phyloP scores from a whole-genome alignment of 805 yeast species.

The Lipomyces sp. region DNA sequence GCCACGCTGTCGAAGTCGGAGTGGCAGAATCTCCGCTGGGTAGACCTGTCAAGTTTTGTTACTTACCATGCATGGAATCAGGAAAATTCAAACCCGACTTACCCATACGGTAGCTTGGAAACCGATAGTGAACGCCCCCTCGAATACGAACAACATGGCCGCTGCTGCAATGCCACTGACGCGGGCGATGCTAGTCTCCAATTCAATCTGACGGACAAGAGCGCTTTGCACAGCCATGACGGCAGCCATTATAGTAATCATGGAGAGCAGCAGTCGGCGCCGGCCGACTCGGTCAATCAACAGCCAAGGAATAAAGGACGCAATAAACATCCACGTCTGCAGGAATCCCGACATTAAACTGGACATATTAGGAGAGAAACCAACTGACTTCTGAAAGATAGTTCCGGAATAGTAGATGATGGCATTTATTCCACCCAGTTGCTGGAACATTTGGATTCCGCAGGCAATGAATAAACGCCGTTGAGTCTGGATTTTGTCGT shows the following conservation, averaged over 20 bases:
- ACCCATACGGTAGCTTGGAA: conserved; percentile 30
- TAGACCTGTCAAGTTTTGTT: conserved; percentile 45
- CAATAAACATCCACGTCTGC: conserved; percentile 42
- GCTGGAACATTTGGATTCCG: conserved; percentile 21
- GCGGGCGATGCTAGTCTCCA: conserved; percentile 11
- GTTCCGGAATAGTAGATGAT: conserved; percentile 48
- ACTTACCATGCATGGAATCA: not conserved
- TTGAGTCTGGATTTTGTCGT: conserved; percentile 12
- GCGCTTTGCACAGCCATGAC: conserved; percentile 30
- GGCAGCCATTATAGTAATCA: conserved; percentile 15
- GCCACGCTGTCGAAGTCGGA: conserved; percentile 20
- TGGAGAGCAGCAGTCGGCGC: conserved; percentile 46
- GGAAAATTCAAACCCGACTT: not conserved
- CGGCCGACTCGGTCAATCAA: conserved; percentile 66
- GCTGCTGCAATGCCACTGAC: conserved; percentile 26
- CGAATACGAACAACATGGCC: conserved; percentile 28
- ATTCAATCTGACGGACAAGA: conserved; percentile 25
- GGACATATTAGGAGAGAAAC: conserved; percentile 15
- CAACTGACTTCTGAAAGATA: conserved; percentile 45
- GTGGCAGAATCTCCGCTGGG: conserved; percentile 40
- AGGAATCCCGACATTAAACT: conserved; percentile 27
- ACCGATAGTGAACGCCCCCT: conserved; percentile 30
- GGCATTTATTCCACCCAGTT: conserved; percentile 32
- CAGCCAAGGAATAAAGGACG: conserved; percentile 64
- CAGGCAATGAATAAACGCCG: conserved; percentile 17